These are phyloP conservation scores for Lasiodiplodia hormozganensis DNA, from an alignment of 2,329 filamentous ascomycete genomes.

Conservation along the genomic window DNA sequence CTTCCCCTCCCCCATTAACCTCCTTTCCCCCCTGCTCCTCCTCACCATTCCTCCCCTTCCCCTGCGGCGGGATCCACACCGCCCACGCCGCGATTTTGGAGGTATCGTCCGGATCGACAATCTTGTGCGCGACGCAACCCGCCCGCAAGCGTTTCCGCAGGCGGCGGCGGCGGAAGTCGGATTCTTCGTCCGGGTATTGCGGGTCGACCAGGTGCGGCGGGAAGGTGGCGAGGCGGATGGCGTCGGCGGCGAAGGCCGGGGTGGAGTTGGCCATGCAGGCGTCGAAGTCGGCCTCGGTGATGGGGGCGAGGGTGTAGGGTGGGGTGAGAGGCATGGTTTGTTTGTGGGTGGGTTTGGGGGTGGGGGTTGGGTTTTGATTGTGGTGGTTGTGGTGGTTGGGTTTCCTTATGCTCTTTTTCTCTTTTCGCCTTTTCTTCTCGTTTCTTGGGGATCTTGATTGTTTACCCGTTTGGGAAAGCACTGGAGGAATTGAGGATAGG, in stretches of 20 bases:
- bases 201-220: constrained; percentile 17
- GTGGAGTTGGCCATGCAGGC: neutral
- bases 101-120: constrained; percentile 13
- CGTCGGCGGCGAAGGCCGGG: neutral
- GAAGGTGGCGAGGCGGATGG: constrained; percentile 12
- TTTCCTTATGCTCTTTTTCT: no score
- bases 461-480: no score
- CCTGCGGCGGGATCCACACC: constrained; percentile 17
- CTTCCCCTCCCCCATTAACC: neutral
- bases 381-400: no score
- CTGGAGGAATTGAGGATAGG: no score
- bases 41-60: neutral
- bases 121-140: neutral
- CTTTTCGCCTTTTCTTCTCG: no score
- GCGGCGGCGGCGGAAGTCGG: neutral
- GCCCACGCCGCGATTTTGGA: constrained; percentile 31
- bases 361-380: no score
- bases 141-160: constrained; percentile 1
- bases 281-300: neutral
- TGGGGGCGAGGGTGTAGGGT: neutral
- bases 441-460: no score
- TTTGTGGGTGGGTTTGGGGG: no score
- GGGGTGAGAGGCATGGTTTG: neutral
- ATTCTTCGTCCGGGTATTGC: neutral
- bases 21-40: no score